Conservation (phyloP, 208 protist species). For the Trypanosoma mega region DNA sequence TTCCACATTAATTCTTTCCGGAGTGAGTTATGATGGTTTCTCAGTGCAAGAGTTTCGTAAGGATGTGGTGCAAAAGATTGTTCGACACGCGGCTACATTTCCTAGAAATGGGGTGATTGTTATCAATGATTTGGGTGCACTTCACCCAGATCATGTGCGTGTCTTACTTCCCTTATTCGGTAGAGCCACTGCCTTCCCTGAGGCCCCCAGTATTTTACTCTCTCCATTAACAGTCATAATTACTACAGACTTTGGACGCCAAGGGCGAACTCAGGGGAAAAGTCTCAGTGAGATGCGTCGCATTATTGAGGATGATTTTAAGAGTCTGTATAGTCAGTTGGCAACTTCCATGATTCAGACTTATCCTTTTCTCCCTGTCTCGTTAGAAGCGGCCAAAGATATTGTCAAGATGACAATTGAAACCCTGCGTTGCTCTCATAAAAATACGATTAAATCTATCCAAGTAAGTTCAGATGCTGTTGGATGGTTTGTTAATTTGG, state of each 20-base stretch:
- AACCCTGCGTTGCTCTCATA: constrained; percentile 34
- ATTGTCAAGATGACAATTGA: constrained; percentile 42
- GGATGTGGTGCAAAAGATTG: constrained; percentile 43
- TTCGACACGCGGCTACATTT: constrained; percentile 34
- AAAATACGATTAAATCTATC: constrained; percentile 6
- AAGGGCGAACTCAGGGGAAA: constrained; percentile 68
- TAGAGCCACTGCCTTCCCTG: constrained; percentile 43
- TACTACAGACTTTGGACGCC: constrained; percentile 76
- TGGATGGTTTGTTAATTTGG: constrained; percentile 25
- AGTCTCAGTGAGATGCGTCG: constrained; percentile 54
- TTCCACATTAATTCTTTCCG: constrained; percentile 57
- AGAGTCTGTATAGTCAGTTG: constrained; percentile 41
- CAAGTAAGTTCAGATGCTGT: constrained; percentile 18
- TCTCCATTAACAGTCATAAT: constrained; percentile 49
- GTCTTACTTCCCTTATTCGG: constrained; percentile 58
- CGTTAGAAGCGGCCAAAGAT: constrained; percentile 42
- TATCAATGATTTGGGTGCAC: constrained; percentile 58
- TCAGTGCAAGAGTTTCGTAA: constrained; percentile 45
- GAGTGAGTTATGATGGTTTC: constrained; percentile 61
- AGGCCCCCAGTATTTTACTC: constrained; percentile 32
- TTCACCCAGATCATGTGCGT: constrained; percentile 49
- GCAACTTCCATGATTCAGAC: constrained; percentile 56
- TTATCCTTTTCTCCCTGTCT: constrained; percentile 62
- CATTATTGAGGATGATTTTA: constrained; percentile 61
- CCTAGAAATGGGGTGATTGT: constrained; percentile 65